These are phyloP conservation scores for Blumeria graminis DNA, from an alignment of 2,329 filamentous ascomycete species.

Conservation along the genomic window DNA sequence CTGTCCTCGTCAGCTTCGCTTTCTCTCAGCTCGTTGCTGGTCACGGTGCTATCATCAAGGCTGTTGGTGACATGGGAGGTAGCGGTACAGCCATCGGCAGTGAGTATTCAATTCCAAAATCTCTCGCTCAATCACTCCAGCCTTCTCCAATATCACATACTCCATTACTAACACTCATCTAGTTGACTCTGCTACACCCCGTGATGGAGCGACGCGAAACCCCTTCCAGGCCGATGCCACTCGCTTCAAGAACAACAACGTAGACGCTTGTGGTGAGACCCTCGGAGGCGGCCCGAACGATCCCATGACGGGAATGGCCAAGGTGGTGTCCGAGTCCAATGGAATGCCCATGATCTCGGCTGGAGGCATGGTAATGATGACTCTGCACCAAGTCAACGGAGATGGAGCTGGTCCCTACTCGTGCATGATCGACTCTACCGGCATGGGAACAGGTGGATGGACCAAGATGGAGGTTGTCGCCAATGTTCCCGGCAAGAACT, in stretches of 20 bases:
- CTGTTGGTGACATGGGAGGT: constrained; percentile 32
- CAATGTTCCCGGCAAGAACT: not conserved
- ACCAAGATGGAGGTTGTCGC: not conserved
- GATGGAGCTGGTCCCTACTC: not conserved
- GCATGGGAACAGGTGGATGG: not conserved
- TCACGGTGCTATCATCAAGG: constrained; percentile 33
- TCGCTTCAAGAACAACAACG: not conserved
- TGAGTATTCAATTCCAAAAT: constrained; percentile 8
- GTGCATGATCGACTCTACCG: not conserved
- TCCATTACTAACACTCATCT: too few species aligned
- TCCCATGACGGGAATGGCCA: not conserved
- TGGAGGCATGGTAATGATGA: not conserved
- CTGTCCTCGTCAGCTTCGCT: constrained; percentile 25
- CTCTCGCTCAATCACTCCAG: too few species aligned
- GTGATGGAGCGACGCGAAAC: not conserved
- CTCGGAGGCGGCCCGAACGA: not conserved
- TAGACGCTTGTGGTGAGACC: not conserved
- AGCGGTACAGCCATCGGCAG: constrained; percentile 24
- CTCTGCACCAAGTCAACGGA: not conserved
- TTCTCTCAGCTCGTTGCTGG: constrained; percentile 29
- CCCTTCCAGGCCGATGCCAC: not conserved
- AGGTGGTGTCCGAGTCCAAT: not conserved
- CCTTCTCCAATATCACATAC: too few species aligned
- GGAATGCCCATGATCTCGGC: not conserved
- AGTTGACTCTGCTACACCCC: too few species aligned